Evolutionary conservation across 768 basidiomycete species (phyloP).

Genomic region (Strobilomyces dryophilus): DNA sequence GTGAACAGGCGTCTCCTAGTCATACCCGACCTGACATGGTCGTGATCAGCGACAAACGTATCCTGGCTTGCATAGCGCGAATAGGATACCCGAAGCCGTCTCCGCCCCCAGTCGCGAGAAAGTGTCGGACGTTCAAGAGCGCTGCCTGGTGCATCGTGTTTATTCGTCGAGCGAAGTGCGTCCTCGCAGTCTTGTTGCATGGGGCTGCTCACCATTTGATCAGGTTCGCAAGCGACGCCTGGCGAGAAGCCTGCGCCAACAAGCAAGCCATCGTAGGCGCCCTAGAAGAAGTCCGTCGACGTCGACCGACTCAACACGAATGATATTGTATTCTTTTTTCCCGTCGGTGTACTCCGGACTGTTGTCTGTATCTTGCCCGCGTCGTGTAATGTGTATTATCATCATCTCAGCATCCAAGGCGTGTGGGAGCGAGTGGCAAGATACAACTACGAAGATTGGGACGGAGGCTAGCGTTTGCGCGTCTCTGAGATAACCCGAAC

Average conservation of each 20-base stretch:
- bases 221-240: slow-evolving; percentile 58
- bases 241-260: slow-evolving; percentile 58
- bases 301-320: slow-evolving; percentile 31
- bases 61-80: slow-evolving; percentile 69
- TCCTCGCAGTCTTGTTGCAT: slow-evolving; percentile 1
- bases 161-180: slow-evolving; percentile 60
- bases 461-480: slow-evolving; percentile 29
- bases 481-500: slow-evolving; percentile 54
- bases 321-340: slow-evolving; percentile 6
- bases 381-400: slow-evolving; percentile 19
- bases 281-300: slow-evolving; percentile 63
- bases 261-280: slow-evolving; percentile 64
- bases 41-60: slow-evolving; percentile 54
- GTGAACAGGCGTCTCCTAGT: neutral
- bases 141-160: slow-evolving; percentile 59
- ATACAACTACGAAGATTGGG: slow-evolving; percentile 11
- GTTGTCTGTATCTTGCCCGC: slow-evolving; percentile 20
- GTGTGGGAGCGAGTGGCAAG: neutral
- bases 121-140: slow-evolving; percentile 50
- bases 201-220: slow-evolving; percentile 6
- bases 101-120: slow-evolving; percentile 35
- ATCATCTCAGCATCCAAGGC: slow-evolving; percentile 6
- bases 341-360: neutral
- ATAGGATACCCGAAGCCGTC: slow-evolving; percentile 61
- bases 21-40: slow-evolving; percentile 1